A percentile compares a stretch with the other conserved stretches of the same genome.
Evolutionary conservation across 768 basidiomycete species (phyloP).

Genomic region (Dacryopinax spathularia): DNA sequence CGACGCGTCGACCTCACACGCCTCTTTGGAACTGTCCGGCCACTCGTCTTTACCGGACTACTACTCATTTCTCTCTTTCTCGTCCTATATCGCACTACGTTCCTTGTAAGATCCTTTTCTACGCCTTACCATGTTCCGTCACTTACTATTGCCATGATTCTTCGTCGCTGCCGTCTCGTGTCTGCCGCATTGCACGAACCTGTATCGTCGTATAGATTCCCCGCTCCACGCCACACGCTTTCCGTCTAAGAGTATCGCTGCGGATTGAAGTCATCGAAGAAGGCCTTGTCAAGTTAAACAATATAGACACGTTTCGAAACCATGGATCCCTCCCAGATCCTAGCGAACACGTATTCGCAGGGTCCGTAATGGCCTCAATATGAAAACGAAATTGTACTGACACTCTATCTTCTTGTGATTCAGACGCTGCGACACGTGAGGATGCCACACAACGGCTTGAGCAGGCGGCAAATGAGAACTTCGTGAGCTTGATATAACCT

Average conservation of each 20-base stretch:
- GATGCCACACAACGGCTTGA: slow-evolving; percentile 85
- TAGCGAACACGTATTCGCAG: slow-evolving; percentile 82
- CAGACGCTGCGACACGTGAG: slow-evolving; percentile 82
- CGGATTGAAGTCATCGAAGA: not conserved
- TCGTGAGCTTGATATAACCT: slow-evolving; percentile 38
- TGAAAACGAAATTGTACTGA: not conserved
- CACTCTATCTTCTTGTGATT: not conserved
- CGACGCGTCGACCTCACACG: not conserved
- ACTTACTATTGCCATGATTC: not conserved
- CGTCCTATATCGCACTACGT: not conserved
- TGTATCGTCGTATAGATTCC: not conserved
- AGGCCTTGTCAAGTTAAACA: not conserved
- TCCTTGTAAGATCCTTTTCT: not conserved
- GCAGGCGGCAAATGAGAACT: slow-evolving; percentile 72
- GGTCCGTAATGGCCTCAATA: slow-evolving; percentile 37
- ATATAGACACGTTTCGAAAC: not conserved
- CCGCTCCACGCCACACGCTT: slow-evolving; percentile 33
- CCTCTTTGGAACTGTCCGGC: not conserved
- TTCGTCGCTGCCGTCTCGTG: not conserved
- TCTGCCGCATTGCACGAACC: slow-evolving; percentile 46
- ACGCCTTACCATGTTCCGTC: not conserved
- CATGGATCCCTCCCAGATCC: slow-evolving; percentile 29
- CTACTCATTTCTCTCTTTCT: not conserved
- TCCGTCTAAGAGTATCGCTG: too few species aligned
- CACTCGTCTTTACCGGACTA: not conserved